These are phyloP conservation scores for Leptoxyphium fumago DNA, from an alignment of 2,329 filamentous ascomycete species.

Conservation along the genomic window DNA sequence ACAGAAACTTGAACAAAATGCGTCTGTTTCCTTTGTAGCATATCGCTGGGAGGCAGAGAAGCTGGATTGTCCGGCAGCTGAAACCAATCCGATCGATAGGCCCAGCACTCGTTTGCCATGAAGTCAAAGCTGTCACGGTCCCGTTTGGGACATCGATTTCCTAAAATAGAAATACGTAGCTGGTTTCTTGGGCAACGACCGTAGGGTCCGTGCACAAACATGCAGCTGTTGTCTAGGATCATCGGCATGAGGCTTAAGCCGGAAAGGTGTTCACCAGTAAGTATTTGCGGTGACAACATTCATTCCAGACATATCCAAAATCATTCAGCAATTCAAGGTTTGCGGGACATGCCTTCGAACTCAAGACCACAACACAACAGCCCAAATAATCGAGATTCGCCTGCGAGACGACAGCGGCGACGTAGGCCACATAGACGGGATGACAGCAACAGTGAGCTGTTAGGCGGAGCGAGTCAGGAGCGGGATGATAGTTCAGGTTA, in stretches of 20 bases:
- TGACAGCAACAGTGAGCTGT: slow-evolving; percentile 20
- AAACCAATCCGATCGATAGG: too few relatives aligned
- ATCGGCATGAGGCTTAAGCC: background rate
- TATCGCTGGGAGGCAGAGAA: too few relatives aligned
- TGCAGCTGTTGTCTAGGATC: background rate
- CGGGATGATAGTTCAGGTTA: slow-evolving; percentile 3
- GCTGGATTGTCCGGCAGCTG: too few relatives aligned
- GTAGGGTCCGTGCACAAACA: background rate
- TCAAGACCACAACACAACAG: background rate
- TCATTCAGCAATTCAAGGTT: background rate
- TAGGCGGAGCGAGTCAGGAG: slow-evolving; percentile 2
- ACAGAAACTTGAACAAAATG: too few relatives aligned
- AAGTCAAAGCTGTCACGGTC: too few relatives aligned
- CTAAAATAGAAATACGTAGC: background rate
- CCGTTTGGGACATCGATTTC: background rate
- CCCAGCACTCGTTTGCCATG: too few relatives aligned
- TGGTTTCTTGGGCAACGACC: background rate
- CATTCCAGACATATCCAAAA: background rate
- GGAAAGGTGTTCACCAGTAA: background rate
- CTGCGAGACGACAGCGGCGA: slow-evolving; percentile 15
- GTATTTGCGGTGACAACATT: background rate
- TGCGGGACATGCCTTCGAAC: background rate
- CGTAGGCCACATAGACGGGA: slow-evolving; percentile 19
- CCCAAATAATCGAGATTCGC: slow-evolving; percentile 8
- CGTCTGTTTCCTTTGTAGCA: too few relatives aligned